Base-by-base conservation (phyloP, 148 eudicot genomes). In the Amaranthus hypochondriacus region DNA sequence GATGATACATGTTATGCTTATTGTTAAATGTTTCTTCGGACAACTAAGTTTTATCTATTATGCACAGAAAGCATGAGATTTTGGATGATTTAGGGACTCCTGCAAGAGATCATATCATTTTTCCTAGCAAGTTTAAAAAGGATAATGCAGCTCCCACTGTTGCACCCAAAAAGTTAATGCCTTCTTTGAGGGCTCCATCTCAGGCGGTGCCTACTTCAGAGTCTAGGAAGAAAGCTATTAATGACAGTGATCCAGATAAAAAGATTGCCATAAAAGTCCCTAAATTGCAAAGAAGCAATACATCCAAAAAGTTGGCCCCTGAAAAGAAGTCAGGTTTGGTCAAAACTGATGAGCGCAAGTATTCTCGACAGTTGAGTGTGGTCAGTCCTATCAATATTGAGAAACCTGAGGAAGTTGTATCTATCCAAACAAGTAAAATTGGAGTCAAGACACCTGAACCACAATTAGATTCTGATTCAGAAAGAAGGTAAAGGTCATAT, bases 1-100 rank as follows among this genome's bases (percentile, higher is more conserved):
- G 56, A 65, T 54, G 4, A 51, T 56, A 4, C 59, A 5, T 66
- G 55, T 18, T 42, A 49, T 58, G 44, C 56, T 9, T 4, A 51
- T 48, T 48, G 54, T 10, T 50, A 4, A 48, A 47, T 43, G 14
- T 18, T 69, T 13, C 28, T 51, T 65, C 54, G 50, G 59, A 48
- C 43, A 50, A 60, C 67, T 75, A 2, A 69, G 6, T 72, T 21
- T n/a, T 67, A 15, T 12, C n/a, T 9, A 21, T 68, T 15, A 77
- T 74, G 48, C n/a, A 73, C 87, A 95, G 99, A 82, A 79, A 92
- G 48, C 99, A 95, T 82, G 79, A 78, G 73, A 90, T 95, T 62
- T 81, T 82, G 51, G 83, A 79, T n/a, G 81, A 84, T 10, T 62
- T 90, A 57, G 79, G 75, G 62, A 95, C 99, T 62, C 97, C 99